These are phyloP conservation scores for Theileria parva DNA, from an alignment of 169 alveolate genomes.

Conservation along the genomic window DNA sequence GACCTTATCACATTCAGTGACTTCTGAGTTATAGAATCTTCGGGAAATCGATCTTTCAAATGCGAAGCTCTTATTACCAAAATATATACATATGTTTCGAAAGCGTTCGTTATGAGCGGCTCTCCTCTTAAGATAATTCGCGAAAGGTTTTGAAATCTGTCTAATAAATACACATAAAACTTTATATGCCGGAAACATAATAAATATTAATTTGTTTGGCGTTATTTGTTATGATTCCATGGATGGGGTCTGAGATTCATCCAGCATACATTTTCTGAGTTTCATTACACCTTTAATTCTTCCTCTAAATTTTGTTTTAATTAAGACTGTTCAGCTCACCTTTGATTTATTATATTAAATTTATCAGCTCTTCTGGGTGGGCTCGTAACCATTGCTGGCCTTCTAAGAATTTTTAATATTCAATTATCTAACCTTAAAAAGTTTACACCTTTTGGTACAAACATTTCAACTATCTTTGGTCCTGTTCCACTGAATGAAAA, in stretches of 20 bases:
- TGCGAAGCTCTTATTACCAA: slow-evolving; percentile 74
- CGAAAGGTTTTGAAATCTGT: slow-evolving; percentile 79
- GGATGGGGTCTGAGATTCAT: slow-evolving; percentile 3
- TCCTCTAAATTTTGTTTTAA: slow-evolving; percentile 29
- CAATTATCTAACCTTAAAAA: slow-evolving; percentile 33
- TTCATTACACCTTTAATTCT: slow-evolving; percentile 41
- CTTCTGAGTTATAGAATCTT: slow-evolving; percentile 68
- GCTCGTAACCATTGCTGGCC: slow-evolving; percentile 57
- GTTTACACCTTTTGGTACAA: slow-evolving; percentile 77
- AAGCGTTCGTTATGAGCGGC: slow-evolving; percentile 73
- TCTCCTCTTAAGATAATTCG: slow-evolving; percentile 71
- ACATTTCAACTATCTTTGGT: slow-evolving; percentile 70
- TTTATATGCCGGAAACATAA: slow-evolving; percentile 77
- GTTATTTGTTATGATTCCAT: not conserved
- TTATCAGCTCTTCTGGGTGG: slow-evolving; percentile 23
- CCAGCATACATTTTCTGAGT: slow-evolving; percentile 29
- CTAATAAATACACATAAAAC: slow-evolving; percentile 71
- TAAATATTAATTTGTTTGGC: slow-evolving; percentile 1
- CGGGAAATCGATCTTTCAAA: slow-evolving; percentile 75
- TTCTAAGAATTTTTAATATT: slow-evolving; percentile 20
- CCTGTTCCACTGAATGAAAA: slow-evolving; percentile 77
- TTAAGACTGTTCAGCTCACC: slow-evolving; percentile 10
- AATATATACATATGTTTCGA: slow-evolving; percentile 69
- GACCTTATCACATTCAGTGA: slow-evolving; percentile 55
- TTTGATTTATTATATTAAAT: slow-evolving; percentile 18